These are phyloP conservation scores for Ambrosiella cleistominuta DNA, from an alignment of 2,329 filamentous ascomycete species.

Conservation along the genomic window DNA sequence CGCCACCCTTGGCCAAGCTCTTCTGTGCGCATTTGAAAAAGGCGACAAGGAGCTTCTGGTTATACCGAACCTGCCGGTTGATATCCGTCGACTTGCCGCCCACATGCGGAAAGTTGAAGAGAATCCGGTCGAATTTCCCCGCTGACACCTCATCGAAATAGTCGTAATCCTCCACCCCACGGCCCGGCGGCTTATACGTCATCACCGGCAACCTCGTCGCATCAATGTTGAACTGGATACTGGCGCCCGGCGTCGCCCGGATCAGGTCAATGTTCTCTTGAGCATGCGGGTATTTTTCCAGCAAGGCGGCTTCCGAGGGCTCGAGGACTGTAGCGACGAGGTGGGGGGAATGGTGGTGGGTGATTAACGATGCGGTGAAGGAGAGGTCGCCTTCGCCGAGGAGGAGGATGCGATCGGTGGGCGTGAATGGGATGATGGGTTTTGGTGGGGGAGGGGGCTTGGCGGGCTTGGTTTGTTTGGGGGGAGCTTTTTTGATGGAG, in stretches of 20 bases:
- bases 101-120: conserved; percentile 96
- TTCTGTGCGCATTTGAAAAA: conserved; percentile 43
- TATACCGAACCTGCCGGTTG: conserved; percentile 82
- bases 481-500: conserved; percentile 13
- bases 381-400: conserved; percentile 70
- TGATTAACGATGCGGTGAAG: conserved; percentile 50
- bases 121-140: conserved; percentile 52
- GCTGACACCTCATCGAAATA: not conserved
- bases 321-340: conserved; percentile 57
- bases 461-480: conserved; percentile 7
- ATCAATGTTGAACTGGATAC: conserved; percentile 46
- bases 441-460: conserved; percentile 5
- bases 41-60: conserved; percentile 59
- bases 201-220: conserved; percentile 44
- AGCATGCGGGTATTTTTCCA: conserved; percentile 58
- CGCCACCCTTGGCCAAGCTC: conserved; percentile 30
- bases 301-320: conserved; percentile 35
- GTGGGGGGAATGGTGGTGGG: conserved; percentile 46
- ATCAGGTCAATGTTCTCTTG: conserved; percentile 39
- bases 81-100: conserved; percentile 85
- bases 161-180: conserved; percentile 9
- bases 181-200: conserved; percentile 18
- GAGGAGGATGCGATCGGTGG: conserved; percentile 52
- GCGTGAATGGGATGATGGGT: conserved; percentile 46
- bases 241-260: conserved; percentile 17